phyloP scores from a whole-genome alignment of 805 yeast genomes.

The Metschnikowia chrysomelidarum region DNA sequence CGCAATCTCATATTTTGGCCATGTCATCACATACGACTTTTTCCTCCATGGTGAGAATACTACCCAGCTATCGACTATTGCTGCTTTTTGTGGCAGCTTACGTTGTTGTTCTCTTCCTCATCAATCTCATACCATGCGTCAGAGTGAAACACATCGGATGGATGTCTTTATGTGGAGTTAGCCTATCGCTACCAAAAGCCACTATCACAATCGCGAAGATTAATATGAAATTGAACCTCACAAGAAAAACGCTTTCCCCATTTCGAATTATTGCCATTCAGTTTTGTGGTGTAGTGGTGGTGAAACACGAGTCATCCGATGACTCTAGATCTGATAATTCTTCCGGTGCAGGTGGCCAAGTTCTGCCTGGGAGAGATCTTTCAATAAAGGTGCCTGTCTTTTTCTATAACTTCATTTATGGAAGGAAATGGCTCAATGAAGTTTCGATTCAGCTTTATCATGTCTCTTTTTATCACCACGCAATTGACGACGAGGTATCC shows the following conservation, averaged over 20 bases:
- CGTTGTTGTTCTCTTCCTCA: slow-evolving; percentile 7
- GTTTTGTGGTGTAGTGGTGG: slow-evolving; percentile 11
- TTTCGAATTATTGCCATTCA: slow-evolving; percentile 14
- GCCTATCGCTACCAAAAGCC: slow-evolving; percentile 9
- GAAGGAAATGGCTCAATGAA: slow-evolving; percentile 17
- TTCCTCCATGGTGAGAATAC: too few relatives aligned
- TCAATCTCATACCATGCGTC: slow-evolving; percentile 16
- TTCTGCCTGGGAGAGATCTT: too few relatives aligned
- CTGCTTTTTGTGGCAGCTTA: slow-evolving; percentile 4
- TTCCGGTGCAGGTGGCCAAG: too few relatives aligned
- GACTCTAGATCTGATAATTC: neutral
- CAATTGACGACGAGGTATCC: slow-evolving; percentile 10
- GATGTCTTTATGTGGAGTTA: slow-evolving; percentile 16
- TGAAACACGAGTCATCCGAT: slow-evolving; percentile 1
- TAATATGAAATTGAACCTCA: slow-evolving; percentile 9
- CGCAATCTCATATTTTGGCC: too few relatives aligned
- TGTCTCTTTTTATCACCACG: slow-evolving; percentile 15
- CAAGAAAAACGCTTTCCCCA: slow-evolving; percentile 13
- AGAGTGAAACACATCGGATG: slow-evolving; percentile 18
- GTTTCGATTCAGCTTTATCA: slow-evolving; percentile 15
- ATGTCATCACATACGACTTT: too few relatives aligned
- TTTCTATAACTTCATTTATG: slow-evolving; percentile 7
- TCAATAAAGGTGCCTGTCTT: slow-evolving; percentile 6
- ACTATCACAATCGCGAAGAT: slow-evolving; percentile 9
- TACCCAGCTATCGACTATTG: neutral